These are phyloP conservation scores for Neopestalotiopsis sp. DNA, from an alignment of 2,329 filamentous ascomycete genomes.

Conservation along the genomic window DNA sequence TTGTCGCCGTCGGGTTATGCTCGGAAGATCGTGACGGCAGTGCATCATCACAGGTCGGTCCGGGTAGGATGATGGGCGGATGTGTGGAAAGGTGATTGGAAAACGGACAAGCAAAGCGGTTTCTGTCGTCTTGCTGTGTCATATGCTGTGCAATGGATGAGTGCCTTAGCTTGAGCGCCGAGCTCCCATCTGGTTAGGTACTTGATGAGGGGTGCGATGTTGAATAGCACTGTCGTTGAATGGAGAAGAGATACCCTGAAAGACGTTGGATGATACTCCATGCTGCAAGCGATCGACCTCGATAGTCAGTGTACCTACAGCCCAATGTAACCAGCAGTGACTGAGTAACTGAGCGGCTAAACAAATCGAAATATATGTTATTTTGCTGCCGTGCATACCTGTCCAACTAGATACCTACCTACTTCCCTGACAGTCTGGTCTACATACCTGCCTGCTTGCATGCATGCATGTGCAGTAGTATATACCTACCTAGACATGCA, in stretches of 20 bases:
- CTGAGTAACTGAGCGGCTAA: no score
- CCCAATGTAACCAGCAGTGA: neutral
- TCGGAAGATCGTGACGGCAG: neutral
- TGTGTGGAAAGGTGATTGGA: neutral
- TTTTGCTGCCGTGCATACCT: neutral
- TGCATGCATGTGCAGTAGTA: neutral
- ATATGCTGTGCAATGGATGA: neutral
- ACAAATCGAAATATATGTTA: no score
- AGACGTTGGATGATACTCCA: constrained; percentile 2
- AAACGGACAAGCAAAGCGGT: neutral
- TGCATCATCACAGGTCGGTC: neutral
- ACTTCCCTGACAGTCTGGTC: no score
- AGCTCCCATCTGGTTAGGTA: neutral
- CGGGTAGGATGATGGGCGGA: neutral
- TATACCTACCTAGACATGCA: neutral
- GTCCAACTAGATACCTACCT: no score
- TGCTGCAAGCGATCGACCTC: neutral
- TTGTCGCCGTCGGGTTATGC: neutral
- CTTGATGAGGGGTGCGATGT: neutral
- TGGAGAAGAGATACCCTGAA: neutral
- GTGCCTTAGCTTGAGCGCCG: neutral
- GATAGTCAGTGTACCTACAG: neutral
- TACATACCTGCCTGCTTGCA: neutral
- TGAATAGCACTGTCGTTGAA: neutral
- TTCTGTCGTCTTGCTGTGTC: neutral